Evolutionary conservation across 139 green algal genomes (phyloP), one percentile per base, ranked within the genome.

Genomic region (Micromonas commoda): DNA sequence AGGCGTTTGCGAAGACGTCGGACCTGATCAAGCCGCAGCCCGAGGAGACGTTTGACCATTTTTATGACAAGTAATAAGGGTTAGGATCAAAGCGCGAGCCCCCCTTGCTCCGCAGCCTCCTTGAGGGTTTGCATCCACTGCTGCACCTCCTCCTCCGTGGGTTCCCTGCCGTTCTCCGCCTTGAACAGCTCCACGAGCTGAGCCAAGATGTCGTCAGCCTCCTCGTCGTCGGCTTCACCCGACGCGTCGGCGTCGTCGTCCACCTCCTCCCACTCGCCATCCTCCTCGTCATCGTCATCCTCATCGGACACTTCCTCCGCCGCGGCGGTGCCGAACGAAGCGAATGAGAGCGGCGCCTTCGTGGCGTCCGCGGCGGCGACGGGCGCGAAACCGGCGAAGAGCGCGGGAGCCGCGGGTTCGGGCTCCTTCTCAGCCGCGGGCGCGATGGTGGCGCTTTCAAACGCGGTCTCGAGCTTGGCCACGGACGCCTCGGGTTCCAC

Each of bases 121-220:
- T 28, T 32, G 3, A 79, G n/a, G 3, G 60, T 77, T 26, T 71
- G 31, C 3, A 76, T 71, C 73, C 73, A 79, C 26, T 79, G 73
- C 38, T 31, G 24, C 31, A 79, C 5, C 73, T 79, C 73, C 31
- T 61, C 73, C 32, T 77, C 73, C 24, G 53, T 79, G 31, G 73
- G 29, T 3, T 77, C 73, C 29, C 73, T n/a, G 23, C 73, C 73
- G 54, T 79, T 79, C 53, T 39, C 9, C 20, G 21, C 3, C 61
- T 53, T 61, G 63, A 79, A 79, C 53, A 76, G 29, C 24, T 78
- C 53, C 4, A 78, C 29, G 32, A 79, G 73, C 29, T 77, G 24
- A 29, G 21, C 4, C 24, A 79, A 5, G 38, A 79, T 69, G 54
- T 78, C 52, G 53, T 69, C 73, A 13, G 57, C 73, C 29, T 79